These are phyloP conservation scores for Cicer bijugum DNA, from an alignment of 306 rosid genomes.

Conservation along the genomic window DNA sequence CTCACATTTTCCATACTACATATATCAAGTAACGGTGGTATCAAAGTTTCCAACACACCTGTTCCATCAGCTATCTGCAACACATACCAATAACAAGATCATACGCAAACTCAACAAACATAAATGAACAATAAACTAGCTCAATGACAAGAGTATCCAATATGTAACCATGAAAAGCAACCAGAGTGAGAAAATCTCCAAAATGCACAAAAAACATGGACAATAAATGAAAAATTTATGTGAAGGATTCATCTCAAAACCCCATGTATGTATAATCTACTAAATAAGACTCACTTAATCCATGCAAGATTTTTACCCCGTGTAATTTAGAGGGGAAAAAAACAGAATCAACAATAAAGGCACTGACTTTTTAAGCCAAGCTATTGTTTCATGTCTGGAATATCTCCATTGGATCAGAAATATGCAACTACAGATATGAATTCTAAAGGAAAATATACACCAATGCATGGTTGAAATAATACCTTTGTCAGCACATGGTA, in stretches of 20 bases:
- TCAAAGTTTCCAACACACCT: constrained; percentile 60
- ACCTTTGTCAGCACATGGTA: constrained; percentile 76
- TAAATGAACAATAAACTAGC: constrained; percentile 37
- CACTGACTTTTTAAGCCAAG: constrained; percentile 3
- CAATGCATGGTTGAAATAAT: constrained; percentile 39
- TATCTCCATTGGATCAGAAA: constrained; percentile 18
- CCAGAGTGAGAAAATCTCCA: background rate
- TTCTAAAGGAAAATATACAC: constrained; percentile 19
- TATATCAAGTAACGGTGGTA: constrained; percentile 78
- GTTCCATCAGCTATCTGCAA: constrained; percentile 76
- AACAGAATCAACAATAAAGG: background rate
- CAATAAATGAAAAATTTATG: background rate
- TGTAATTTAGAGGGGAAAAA: background rate
- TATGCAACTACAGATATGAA: constrained; percentile 12
- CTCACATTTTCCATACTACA: constrained; percentile 78
- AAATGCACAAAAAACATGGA: constrained; percentile 11
- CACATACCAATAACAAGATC: constrained; percentile 41
- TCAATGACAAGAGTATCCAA: constrained; percentile 25
- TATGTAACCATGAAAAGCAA: constrained; percentile 29
- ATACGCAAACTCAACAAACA: constrained; percentile 39
- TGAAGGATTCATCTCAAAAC: background rate
- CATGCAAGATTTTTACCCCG: background rate
- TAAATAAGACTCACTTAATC: background rate
- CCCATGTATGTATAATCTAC: background rate
- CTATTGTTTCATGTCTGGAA: constrained; percentile 5